phyloP scores from a whole-genome alignment of 2,329 filamentous ascomycete species.

The Colletotrichum abscissum region DNA sequence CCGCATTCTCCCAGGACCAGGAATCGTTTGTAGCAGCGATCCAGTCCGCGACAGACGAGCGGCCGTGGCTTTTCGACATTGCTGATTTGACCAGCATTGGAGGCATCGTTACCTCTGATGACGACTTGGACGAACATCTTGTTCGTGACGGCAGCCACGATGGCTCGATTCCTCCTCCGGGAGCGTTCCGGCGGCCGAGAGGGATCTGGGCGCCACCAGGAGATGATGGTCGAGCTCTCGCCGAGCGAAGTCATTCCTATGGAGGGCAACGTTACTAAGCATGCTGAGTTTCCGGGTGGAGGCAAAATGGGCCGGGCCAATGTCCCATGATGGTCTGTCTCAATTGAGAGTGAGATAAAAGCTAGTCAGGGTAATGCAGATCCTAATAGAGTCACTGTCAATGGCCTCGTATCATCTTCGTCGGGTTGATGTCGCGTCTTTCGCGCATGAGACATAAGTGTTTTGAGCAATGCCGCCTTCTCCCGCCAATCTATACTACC shows the following conservation, averaged over 20 bases:
- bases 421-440: not conserved
- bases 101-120: slow-evolving; percentile 55
- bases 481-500: not conserved
- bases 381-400: not conserved
- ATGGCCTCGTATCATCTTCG: not conserved
- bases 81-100: slow-evolving; percentile 46
- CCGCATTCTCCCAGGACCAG: slow-evolving; percentile 56
- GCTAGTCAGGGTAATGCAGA: not conserved
- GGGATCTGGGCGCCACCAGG: slow-evolving; percentile 53
- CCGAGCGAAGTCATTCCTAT: slow-evolving; percentile 25
- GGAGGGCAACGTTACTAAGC: not conserved
- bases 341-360: not conserved
- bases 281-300: not conserved
- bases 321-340: not conserved
- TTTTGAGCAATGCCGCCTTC: not conserved
- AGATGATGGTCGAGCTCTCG: slow-evolving; percentile 47
- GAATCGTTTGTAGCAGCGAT: slow-evolving; percentile 56
- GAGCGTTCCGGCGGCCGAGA: slow-evolving; percentile 42
- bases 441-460: not conserved
- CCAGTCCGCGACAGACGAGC: slow-evolving; percentile 51
- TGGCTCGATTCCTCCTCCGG: slow-evolving; percentile 47
- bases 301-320: not conserved
- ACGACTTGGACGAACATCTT: slow-evolving; percentile 47
- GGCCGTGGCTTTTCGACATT: slow-evolving; percentile 46
- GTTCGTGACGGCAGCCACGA: slow-evolving; percentile 50